Evolutionary conservation across 352 stramenopile genomes (phyloP), one percentile per base, ranked within the genome.

Genomic region (Pseudoperonospora humuli): DNA sequence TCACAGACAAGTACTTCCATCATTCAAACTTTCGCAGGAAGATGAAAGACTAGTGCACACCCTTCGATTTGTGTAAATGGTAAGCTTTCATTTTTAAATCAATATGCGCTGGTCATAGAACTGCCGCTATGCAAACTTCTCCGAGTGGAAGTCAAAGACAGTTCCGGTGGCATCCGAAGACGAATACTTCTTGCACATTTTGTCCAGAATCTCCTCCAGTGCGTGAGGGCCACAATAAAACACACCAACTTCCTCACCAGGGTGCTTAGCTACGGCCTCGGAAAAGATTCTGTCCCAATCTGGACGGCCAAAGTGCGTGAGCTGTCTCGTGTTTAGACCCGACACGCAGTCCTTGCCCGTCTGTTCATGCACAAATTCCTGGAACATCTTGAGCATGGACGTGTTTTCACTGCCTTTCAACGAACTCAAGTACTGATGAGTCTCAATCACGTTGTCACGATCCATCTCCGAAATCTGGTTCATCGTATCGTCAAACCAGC

Each of bases 401-500:
- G 70, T 70, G 36, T 81, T 81, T 36, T 88, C 75, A 24, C 75
- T 73, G 15, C 74, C 63, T 41, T 86, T 87, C 27, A 91, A 53
- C 4, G 80, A 84, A 45, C 79, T 91, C 38, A 92, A 49, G 46
- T 93, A 95, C 46, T 92, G 74, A 32, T 93, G 81, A 10, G 75
- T 69, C 51, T 91, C 75, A 29, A 95, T 80, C 31, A 86, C 38
- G 50, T 91, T 71, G 51, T 88, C 81, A 5, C 54, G 56, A 39
- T 93, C 82, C 67, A 87, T 76, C 33, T 65, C 62, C 17, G 65
- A 66, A 41, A 93, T 83, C 50, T 91, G 74, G 56, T 93, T 88
- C 69, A 95, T 90, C 13, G 83, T 87, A 25, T 73, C 62, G 45
- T 82, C 63, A 50, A 95, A 95, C 84, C 81, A 93, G 0, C 66